phyloP scores from a whole-genome alignment of 768 basidiomycete genomes.

The Trametes gibbosa region DNA sequence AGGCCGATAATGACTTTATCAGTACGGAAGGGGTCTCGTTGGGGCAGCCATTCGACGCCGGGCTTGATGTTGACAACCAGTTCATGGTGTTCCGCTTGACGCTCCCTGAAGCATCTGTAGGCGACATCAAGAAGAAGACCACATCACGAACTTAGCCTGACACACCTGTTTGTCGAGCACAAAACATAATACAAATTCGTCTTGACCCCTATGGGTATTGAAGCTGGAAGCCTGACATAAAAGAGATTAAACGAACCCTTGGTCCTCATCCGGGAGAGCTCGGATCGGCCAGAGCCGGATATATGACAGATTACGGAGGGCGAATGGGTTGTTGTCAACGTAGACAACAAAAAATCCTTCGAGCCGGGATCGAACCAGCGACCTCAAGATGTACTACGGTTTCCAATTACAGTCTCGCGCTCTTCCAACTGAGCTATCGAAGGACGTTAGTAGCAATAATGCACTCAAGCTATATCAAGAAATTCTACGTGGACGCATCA shows the following conservation, averaged over 20 bases:
- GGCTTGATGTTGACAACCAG: constrained; percentile 58
- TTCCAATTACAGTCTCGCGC: constrained; percentile 22
- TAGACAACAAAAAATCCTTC: constrained; percentile 1
- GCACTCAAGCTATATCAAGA: too few species aligned
- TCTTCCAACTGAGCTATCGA: constrained; percentile 27
- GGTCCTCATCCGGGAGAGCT: too few species aligned
- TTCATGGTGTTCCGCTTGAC: constrained; percentile 62
- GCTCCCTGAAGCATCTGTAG: constrained; percentile 34
- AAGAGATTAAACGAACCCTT: too few species aligned
- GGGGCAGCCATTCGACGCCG: constrained; percentile 52
- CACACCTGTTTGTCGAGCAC: too few species aligned
- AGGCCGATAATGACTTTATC: constrained; percentile 67
- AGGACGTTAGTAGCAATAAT: neutral
- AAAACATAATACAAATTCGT: too few species aligned
- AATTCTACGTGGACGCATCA: too few species aligned
- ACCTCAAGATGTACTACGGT: constrained; percentile 16
- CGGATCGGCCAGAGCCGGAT: too few species aligned
- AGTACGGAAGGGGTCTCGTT: constrained; percentile 50
- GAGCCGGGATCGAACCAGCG: constrained; percentile 25
- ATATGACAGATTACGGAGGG: too few species aligned
- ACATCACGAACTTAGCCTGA: too few species aligned
- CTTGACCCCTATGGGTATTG: too few species aligned
- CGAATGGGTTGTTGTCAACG: neutral
- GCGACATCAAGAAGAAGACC: neutral
- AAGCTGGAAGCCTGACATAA: too few species aligned